Percentiles rank a stretch among this genome's conserved stretches.
Evolutionary conservation across 805 yeast genomes (phyloP).

Genomic region (Ogataea trehaloabstinens): DNA sequence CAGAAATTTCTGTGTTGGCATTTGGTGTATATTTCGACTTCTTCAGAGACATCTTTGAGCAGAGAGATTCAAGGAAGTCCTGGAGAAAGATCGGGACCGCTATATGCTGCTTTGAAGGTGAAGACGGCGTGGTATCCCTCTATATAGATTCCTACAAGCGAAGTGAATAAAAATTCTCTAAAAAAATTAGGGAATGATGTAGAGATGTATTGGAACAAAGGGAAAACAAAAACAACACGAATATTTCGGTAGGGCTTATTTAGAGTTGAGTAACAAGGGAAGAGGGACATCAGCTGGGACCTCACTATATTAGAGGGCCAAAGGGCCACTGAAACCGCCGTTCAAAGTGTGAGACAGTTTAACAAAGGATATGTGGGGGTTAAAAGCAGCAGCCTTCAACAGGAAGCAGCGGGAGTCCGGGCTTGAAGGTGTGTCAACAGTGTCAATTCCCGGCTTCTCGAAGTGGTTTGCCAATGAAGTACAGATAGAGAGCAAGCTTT

Average conservation of each 20-base stretch:
- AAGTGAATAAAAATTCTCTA: too few species aligned
- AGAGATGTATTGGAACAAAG: background rate
- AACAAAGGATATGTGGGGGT: slow-evolving; percentile 36
- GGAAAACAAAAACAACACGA: slow-evolving; percentile 21
- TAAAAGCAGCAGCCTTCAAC: slow-evolving; percentile 22
- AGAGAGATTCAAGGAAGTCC: too few species aligned
- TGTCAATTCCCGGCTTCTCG: slow-evolving; percentile 30
- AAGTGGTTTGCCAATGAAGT: slow-evolving; percentile 34
- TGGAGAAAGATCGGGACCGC: too few species aligned
- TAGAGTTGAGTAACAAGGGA: too few species aligned
- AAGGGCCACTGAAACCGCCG: too few species aligned
- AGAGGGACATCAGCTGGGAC: too few species aligned
- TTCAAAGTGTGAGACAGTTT: too few species aligned
- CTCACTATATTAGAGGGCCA: too few species aligned
- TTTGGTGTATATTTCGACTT: slow-evolving; percentile 23
- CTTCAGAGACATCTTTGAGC: slow-evolving; percentile 1
- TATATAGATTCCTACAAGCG: too few species aligned
- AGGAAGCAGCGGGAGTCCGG: slow-evolving; percentile 12
- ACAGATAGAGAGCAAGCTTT: slow-evolving; percentile 23
- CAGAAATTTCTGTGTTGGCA: slow-evolving; percentile 13
- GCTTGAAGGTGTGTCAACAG: slow-evolving; percentile 10
- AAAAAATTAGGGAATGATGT: background rate
- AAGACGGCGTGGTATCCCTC: too few species aligned
- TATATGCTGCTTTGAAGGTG: too few species aligned
- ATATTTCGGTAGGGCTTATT: slow-evolving; percentile 4